Base-by-base conservation (phyloP, 148 eudicot species). In the Fagopyrum esculentum region DNA sequence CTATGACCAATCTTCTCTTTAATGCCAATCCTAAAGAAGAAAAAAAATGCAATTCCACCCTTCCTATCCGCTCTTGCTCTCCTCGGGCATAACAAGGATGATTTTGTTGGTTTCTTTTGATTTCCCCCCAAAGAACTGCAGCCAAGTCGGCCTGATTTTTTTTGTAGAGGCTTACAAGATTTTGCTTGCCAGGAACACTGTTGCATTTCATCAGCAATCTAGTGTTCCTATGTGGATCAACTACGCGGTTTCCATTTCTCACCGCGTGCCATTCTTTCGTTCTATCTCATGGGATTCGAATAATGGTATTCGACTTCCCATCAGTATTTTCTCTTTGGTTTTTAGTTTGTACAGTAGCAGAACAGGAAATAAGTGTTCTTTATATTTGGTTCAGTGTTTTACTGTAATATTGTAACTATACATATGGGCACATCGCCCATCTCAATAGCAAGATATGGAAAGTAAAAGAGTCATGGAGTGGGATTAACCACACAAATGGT, bases 401-500 rank as follows among this genome's bases (percentile, higher is more conserved):
- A 35, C 40, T 66, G 46, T 40, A 66, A 81, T 85, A 76, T 85
- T 88, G 89, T 92, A 86, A 84, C 77, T 86, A 93, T 80, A 89
- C 87, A 84, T 35, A 35, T 76, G 75, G 98, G 93, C 86, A 84
- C 75, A 80, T 87, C 87, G 86, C 91, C 89, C 85, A 78, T 77
- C 78, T 84, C 81, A 68, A 75, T 81, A 77, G 69, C 45, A 71
- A 79, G 84, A 79, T 84, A 73, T 78, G 71, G 80, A 57, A 77
- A 48, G 49, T 47, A 49, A 55, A 64, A 47, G 73, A 74, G 82
- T 76, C 75, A 45, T 54, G 46, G 74, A 76, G 82, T 88, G 75
- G 87, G 86, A 80, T 81, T 84, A 78, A 81, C 80, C 77, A 79
- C 63, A 74, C 79, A 76, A 72, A 63, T 82, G 85, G 87, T 77